These are phyloP conservation scores for Ganoderma sinense DNA, from an alignment of 1,284 basidiomycete genomes.

Conservation along the genomic window DNA sequence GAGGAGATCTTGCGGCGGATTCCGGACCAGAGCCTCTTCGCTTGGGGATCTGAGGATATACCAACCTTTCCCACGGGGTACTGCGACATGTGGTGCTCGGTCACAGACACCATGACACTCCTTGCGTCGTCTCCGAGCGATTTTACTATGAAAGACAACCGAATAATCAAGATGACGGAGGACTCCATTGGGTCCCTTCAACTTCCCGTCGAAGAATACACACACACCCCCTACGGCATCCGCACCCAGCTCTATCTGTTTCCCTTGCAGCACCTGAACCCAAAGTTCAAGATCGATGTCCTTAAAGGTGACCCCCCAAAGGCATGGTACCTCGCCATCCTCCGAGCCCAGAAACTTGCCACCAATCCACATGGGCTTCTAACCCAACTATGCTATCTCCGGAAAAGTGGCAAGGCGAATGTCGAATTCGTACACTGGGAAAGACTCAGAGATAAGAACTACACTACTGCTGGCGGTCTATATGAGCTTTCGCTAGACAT, in stretches of 20 bases:
- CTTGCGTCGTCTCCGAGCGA: too few relatives aligned
- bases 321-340: neutral
- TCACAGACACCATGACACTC: too few relatives aligned
- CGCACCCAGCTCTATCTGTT: neutral
- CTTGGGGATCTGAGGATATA: neutral
- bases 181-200: neutral
- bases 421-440: too few relatives aligned
- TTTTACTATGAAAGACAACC: too few relatives aligned
- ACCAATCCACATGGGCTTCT: neutral
- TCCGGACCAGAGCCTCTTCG: conserved; percentile 5
- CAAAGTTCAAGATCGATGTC: neutral
- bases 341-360: neutral
- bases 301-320: neutral
- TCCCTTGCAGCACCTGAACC: neutral
- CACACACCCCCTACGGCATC: neutral
- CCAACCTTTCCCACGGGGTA: neutral
- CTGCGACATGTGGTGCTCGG: too few relatives aligned
- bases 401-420: too few relatives aligned
- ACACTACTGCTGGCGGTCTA: too few relatives aligned
- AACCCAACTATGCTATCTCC: neutral
- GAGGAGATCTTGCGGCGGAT: conserved; percentile 8
- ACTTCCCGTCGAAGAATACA: neutral
- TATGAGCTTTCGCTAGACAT: neutral
- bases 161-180: neutral
- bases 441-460: too few relatives aligned